A percentile compares a stretch with the other conserved stretches of the same genome.
Evolutionary conservation across 345 rosid species (phyloP).

Genomic region (Bruguiera gymnorhiza): DNA sequence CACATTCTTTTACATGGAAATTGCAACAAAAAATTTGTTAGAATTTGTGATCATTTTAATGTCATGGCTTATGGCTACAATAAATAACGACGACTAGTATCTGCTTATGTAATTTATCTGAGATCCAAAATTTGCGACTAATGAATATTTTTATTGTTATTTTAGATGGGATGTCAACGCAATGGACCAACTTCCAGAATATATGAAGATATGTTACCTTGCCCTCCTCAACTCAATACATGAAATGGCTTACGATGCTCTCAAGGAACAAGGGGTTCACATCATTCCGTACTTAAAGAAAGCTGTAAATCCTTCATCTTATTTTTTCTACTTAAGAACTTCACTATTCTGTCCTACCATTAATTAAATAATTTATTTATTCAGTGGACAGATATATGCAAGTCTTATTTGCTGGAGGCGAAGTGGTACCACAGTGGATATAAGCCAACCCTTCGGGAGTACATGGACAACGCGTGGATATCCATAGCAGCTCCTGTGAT

Average conservation of each 20-base stretch:
- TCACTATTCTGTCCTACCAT: not conserved
- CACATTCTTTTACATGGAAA: not conserved
- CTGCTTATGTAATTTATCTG: no score
- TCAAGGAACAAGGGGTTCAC: slow-evolving; percentile 30
- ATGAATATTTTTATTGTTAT: not conserved
- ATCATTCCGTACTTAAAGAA: slow-evolving; percentile 33
- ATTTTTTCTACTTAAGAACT: not conserved
- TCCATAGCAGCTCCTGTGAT: not conserved
- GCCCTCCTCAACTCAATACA: slow-evolving; percentile 28
- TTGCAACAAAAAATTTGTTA: not conserved
- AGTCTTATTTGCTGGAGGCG: not conserved
- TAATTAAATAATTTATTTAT: not conserved
- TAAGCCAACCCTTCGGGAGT: no score
- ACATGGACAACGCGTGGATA: no score
- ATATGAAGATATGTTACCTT: slow-evolving; percentile 40
- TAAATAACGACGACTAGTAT: not conserved
- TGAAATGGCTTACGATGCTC: slow-evolving; percentile 25
- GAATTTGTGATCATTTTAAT: no score
- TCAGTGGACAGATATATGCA: slow-evolving; percentile 5
- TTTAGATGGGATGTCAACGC: slow-evolving; percentile 39
- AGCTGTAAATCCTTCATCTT: slow-evolving; percentile 22
- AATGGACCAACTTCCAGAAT: slow-evolving; percentile 40
- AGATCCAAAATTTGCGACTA: no score
- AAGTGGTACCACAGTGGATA: slow-evolving; percentile 5
- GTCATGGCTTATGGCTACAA: not conserved